A percentile compares a stretch with the other conserved stretches of the same genome.
These are phyloP conservation scores for Monosporascus sp. DNA, from an alignment of 2,329 filamentous ascomycete genomes.

Conservation along the genomic window DNA sequence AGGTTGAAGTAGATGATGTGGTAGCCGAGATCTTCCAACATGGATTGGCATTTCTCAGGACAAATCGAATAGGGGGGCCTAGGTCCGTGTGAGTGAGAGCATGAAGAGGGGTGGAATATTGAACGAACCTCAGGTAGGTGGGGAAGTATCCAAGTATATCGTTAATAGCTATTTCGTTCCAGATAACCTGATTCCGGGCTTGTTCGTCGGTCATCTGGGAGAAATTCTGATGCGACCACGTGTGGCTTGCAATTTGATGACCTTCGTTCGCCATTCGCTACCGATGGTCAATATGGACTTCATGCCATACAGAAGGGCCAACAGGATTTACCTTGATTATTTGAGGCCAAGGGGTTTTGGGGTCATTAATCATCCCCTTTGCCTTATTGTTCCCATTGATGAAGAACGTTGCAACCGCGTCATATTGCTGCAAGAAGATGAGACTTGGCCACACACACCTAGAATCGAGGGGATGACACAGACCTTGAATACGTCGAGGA, in stretches of 20 bases:
- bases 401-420: slow-evolving; percentile 59
- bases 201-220: slow-evolving; percentile 23
- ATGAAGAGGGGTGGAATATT: not conserved
- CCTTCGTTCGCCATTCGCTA: slow-evolving; percentile 29
- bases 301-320: not conserved
- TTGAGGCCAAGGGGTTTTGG: slow-evolving; percentile 24
- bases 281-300: slow-evolving; percentile 3
- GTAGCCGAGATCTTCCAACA: slow-evolving; percentile 24
- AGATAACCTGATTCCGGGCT: slow-evolving; percentile 25
- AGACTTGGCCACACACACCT: not conserved
- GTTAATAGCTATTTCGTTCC: slow-evolving; percentile 28
- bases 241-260: slow-evolving; percentile 28
- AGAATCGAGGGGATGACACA: not conserved
- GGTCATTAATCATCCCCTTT: slow-evolving; percentile 45
- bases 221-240: slow-evolving; percentile 29
- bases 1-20: slow-evolving; percentile 26
- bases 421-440: slow-evolving; percentile 35
- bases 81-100: not conserved
- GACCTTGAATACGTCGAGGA: slow-evolving; percentile 12
- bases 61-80: slow-evolving; percentile 29
- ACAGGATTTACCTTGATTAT: slow-evolving; percentile 21
- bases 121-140: slow-evolving; percentile 25
- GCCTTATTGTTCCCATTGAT: slow-evolving; percentile 48
- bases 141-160: slow-evolving; percentile 29
- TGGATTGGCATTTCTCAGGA: slow-evolving; percentile 19